A percentile compares a stretch with the other conserved stretches of the same genome.
phyloP scores from a whole-genome alignment of 768 basidiomycete genomes.

The Pluteus cervinus region DNA sequence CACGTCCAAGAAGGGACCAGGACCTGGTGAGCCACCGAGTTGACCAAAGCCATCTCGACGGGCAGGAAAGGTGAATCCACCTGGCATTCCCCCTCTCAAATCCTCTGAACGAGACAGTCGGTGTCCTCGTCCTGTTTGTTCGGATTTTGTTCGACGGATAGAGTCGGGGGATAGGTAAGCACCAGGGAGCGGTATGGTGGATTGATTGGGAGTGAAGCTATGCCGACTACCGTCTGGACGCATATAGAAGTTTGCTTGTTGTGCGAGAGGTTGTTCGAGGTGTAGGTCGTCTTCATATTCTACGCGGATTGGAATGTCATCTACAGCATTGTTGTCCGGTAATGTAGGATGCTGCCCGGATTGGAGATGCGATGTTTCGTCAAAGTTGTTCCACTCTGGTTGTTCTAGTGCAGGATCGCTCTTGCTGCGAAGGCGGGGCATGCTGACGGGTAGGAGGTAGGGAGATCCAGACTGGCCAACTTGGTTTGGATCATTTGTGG shows the following conservation, averaged over 20 bases:
- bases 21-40: constrained; percentile 8
- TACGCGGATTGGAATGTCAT: constrained; percentile 28
- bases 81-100: too few species aligned
- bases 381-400: constrained; percentile 40
- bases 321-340: constrained; percentile 5
- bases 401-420: constrained; percentile 55
- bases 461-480: too few species aligned
- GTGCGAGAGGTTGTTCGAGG: constrained; percentile 7
- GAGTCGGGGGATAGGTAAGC: constrained; percentile 28
- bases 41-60: too few species aligned
- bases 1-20: constrained; percentile 12
- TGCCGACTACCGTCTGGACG: neutral
- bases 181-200: neutral
- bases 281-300: constrained; percentile 38
- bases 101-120: constrained; percentile 63
- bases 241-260: neutral
- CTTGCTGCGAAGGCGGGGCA: constrained; percentile 47
- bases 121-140: constrained; percentile 37
- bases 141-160: constrained; percentile 50
- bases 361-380: constrained; percentile 5
- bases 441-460: constrained; percentile 15
- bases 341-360: constrained; percentile 2
- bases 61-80: neutral
- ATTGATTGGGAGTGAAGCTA: constrained; percentile 6
- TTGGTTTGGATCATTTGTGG: too few species aligned